phyloP scores from a whole-genome alignment of 108 stramenopile species.

The Craspedostauros australis region DNA sequence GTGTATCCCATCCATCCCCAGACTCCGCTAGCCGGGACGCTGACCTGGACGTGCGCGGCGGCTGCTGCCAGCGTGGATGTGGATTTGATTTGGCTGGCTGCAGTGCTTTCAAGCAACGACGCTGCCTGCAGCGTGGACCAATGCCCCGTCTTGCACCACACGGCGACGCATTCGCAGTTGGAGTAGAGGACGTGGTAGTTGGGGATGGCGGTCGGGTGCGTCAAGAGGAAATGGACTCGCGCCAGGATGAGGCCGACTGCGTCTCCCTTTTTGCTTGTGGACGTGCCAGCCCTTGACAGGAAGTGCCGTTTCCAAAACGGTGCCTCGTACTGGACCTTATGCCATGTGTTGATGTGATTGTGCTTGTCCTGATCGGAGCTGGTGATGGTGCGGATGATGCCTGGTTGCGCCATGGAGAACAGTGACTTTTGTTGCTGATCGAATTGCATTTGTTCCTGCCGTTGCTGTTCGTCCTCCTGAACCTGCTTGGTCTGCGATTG shows the following conservation, averaged over 20 bases:
- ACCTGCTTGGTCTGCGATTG: not conserved
- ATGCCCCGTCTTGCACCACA: conserved; percentile 63
- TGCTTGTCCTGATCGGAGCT: conserved; percentile 23
- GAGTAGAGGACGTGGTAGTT: conserved; percentile 65
- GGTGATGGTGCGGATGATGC: conserved; percentile 21
- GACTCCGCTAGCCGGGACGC: conserved; percentile 65
- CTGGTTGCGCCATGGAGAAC: conserved; percentile 19
- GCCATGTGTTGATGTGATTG: too few relatives aligned
- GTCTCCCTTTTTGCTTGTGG: conserved; percentile 17
- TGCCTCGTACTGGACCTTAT: conserved; percentile 33
- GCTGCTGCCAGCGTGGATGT: conserved; percentile 62
- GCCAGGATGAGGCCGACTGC: conserved; percentile 27
- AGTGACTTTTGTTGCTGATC: too few relatives aligned
- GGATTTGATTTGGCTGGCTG: conserved; percentile 67
- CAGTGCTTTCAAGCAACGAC: conserved; percentile 37
- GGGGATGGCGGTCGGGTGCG: conserved; percentile 32
- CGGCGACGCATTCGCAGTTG: conserved; percentile 81
- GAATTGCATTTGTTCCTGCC: not conserved
- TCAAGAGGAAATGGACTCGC: conserved; percentile 35
- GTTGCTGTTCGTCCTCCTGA: not conserved
- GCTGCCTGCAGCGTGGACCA: conserved; percentile 58
- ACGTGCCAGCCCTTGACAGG: conserved; percentile 19
- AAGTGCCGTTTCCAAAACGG: conserved; percentile 23
- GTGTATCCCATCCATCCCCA: conserved; percentile 76
- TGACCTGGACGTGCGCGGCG: conserved; percentile 49